These are phyloP conservation scores for Penicillium sp. DNA, from an alignment of 2,329 filamentous ascomycete genomes.

Conservation along the genomic window DNA sequence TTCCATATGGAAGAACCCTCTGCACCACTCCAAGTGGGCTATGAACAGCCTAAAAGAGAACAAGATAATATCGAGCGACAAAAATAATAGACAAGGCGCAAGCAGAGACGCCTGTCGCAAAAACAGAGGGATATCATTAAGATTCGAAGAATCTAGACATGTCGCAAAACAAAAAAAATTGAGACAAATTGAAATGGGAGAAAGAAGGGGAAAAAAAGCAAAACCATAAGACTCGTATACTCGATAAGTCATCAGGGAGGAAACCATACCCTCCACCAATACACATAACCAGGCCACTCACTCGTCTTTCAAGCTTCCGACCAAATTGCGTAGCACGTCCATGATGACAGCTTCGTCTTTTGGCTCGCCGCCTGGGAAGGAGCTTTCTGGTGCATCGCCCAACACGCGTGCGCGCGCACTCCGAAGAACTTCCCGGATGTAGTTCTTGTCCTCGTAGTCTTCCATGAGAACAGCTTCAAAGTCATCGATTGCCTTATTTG, in stretches of 20 bases:
- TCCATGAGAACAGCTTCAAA: constrained; percentile 46
- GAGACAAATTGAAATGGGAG: not conserved
- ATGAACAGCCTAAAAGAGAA: constrained; percentile 8
- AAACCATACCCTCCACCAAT: constrained; percentile 11
- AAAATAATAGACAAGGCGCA: constrained; percentile 14
- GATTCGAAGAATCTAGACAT: constrained; percentile 25
- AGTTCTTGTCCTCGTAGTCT: constrained; percentile 47
- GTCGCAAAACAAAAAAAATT: constrained; percentile 10
- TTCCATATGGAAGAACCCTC: not conserved
- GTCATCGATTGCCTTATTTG: constrained; percentile 46
- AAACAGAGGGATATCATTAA: constrained; percentile 32
- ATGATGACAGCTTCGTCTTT: constrained; percentile 46
- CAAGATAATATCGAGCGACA: constrained; percentile 1
- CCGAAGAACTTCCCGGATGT: constrained; percentile 44
- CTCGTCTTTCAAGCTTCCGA: constrained; percentile 40
- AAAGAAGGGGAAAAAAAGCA: constrained; percentile 1
- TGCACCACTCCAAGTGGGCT: not conserved
- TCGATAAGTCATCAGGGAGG: constrained; percentile 26
- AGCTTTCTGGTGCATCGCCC: constrained; percentile 41
- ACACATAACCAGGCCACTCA: constrained; percentile 10
- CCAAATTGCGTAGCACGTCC: constrained; percentile 40
- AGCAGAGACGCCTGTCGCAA: constrained; percentile 13
- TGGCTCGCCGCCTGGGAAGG: constrained; percentile 44
- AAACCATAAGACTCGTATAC: constrained; percentile 27
- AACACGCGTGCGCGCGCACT: constrained; percentile 44